Percentiles rank a stretch among this genome's conserved stretches.
Evolutionary conservation across 2,329 filamentous ascomycete species (phyloP).

Genomic region (Alternaria panax): DNA sequence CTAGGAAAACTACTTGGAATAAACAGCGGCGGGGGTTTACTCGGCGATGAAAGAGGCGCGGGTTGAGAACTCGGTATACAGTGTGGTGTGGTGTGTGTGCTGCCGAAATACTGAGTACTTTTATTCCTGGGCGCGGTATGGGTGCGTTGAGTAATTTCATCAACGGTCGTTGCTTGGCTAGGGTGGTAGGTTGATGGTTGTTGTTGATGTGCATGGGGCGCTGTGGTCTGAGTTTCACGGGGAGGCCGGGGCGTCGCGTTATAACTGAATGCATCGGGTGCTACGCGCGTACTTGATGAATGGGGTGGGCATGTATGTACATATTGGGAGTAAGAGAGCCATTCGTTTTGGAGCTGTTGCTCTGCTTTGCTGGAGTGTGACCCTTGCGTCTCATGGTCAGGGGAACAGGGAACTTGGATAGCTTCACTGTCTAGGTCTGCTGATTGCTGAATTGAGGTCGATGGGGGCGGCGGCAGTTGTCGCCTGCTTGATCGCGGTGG

Average conservation of each 20-base stretch:
- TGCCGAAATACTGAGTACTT: conserved; percentile 16
- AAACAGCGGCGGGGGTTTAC: conserved; percentile 39
- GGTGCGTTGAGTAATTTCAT: conserved; percentile 33
- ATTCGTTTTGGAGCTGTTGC: conserved; percentile 42
- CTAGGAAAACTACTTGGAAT: conserved; percentile 48
- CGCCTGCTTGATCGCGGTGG: conserved; percentile 10
- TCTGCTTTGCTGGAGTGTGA: conserved; percentile 46
- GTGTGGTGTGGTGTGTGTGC: conserved; percentile 34
- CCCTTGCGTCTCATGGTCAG: conserved; percentile 30
- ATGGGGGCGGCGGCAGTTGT: background rate
- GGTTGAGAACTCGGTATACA: conserved; percentile 28
- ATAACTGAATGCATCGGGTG: conserved; percentile 38
- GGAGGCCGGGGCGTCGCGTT: conserved; percentile 28
- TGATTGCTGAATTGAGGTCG: conserved; percentile 14
- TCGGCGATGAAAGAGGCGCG: conserved; percentile 24
- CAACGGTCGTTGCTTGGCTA: conserved; percentile 47
- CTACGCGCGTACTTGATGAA: conserved; percentile 41
- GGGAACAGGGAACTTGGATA: conserved; percentile 35
- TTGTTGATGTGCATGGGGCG: background rate
- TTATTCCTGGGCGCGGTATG: conserved; percentile 23
- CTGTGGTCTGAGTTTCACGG: background rate
- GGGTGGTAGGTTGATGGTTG: conserved; percentile 16
- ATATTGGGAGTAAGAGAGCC: conserved; percentile 44
- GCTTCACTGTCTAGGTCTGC: conserved; percentile 28
- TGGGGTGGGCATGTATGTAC: conserved; percentile 18